Evolutionary conservation across 202 grass and related monocot genomes (phyloP).

Genomic region (Zizania palustris): DNA sequence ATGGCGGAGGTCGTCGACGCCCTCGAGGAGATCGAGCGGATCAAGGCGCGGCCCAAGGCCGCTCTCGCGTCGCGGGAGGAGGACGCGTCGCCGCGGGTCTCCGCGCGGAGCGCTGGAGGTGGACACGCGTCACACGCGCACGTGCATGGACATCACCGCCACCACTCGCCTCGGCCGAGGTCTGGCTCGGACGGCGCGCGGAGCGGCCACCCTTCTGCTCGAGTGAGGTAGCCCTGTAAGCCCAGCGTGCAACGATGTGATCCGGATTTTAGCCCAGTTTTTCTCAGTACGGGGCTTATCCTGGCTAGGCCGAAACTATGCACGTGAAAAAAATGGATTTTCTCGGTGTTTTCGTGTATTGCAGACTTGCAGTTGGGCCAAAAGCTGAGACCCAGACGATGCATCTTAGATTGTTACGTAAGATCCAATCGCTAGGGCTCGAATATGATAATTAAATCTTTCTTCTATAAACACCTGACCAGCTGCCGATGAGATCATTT

Average conservation of each 20-base stretch:
- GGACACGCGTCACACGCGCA: not conserved
- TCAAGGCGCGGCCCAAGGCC: conserved; percentile 36
- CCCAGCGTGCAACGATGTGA: not conserved
- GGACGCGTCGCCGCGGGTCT: not conserved
- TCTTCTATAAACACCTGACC: too few species aligned
- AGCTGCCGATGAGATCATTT: too few species aligned
- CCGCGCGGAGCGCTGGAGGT: not conserved
- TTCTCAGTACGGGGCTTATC: not conserved
- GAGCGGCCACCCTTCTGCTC: conserved; percentile 36
- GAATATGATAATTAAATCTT: too few species aligned
- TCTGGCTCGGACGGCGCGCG: conserved; percentile 8
- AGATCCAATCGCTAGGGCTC: too few species aligned
- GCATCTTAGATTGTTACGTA: too few species aligned
- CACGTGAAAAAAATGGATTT: too few species aligned
- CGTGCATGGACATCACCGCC: not conserved
- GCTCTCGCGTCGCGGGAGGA: not conserved
- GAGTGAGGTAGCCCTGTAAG: conserved; percentile 3
- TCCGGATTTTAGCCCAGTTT: not conserved
- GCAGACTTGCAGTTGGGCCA: not conserved
- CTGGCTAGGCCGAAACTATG: too few species aligned
- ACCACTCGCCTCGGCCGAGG: conserved; percentile 35
- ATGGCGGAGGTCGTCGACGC: conserved; percentile 65
- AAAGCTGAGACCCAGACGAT: too few species aligned
- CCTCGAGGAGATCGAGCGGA: conserved; percentile 53
- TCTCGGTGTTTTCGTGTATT: too few species aligned